Conservation (phyloP, 2,329 filamentous ascomycete genomes). For the Zymoseptoria crescenta region DNA sequence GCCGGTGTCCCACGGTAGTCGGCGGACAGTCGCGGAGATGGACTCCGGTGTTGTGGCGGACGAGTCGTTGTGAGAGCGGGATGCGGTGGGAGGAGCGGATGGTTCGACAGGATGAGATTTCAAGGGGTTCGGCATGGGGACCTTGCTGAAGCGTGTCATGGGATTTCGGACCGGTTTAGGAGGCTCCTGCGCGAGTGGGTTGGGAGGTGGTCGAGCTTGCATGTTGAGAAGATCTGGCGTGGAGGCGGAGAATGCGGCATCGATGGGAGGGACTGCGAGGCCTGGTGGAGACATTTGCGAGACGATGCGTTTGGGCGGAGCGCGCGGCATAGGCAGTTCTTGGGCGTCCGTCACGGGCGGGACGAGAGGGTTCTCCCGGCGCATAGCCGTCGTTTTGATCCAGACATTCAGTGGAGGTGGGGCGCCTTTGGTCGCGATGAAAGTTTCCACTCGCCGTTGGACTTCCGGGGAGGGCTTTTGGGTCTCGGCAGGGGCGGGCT, state of each 20-base stretch:
- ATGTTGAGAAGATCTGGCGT: background rate
- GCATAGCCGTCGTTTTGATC: constrained; percentile 10
- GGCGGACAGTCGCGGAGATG: background rate
- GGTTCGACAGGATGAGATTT: background rate
- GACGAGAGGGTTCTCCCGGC: background rate
- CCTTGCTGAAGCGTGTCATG: background rate
- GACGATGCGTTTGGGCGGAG: background rate
- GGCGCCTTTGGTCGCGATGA: constrained; percentile 18
- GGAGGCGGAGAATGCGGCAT: background rate
- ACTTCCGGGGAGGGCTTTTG: background rate
- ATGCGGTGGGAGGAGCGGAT: background rate
- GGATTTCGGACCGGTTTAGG: background rate
- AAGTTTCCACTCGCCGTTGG: constrained; percentile 13
- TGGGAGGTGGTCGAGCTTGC: background rate
- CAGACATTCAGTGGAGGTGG: constrained; percentile 14
- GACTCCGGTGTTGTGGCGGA: background rate
- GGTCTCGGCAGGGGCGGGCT: background rate
- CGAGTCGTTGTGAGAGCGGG: background rate
- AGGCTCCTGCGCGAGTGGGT: background rate
- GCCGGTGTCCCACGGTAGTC: background rate
- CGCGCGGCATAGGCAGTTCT: background rate
- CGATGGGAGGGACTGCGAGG: background rate
- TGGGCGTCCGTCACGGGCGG: background rate
- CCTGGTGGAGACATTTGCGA: background rate
- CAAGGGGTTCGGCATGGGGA: background rate